phyloP scores from a whole-genome alignment of 768 basidiomycete species.

The Rhodocollybia butyracea region DNA sequence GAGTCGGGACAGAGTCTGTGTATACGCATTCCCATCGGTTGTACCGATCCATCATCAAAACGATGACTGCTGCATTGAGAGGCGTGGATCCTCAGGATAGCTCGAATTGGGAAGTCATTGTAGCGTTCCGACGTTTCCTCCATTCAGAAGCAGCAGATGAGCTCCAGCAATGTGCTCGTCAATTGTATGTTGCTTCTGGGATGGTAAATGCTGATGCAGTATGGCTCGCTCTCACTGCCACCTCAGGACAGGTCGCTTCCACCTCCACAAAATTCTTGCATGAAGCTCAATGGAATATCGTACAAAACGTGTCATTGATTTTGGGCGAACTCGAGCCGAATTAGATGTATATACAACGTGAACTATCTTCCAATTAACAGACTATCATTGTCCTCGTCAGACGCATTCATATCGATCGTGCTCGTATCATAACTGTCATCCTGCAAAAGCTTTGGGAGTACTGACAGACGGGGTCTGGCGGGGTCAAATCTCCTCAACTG shows the following conservation, averaged over 20 bases:
- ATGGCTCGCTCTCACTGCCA: slow-evolving; percentile 72
- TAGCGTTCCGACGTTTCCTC: slow-evolving; percentile 77
- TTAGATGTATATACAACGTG: background rate
- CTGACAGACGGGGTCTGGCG: slow-evolving; percentile 21
- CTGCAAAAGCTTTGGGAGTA: slow-evolving; percentile 20
- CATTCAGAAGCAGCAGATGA: slow-evolving; percentile 65
- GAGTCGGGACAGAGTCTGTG: slow-evolving; percentile 62
- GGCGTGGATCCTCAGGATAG: slow-evolving; percentile 69
- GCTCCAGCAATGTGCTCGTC: slow-evolving; percentile 62
- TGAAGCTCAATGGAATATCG: slow-evolving; percentile 63
- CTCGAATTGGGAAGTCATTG: slow-evolving; percentile 77
- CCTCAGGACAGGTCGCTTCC: slow-evolving; percentile 38
- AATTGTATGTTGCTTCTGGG: slow-evolving; percentile 60
- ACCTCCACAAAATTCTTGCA: slow-evolving; percentile 45
- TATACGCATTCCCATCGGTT: slow-evolving; percentile 82
- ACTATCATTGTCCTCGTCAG: background rate
- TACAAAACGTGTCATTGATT: slow-evolving; percentile 36
- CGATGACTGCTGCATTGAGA: slow-evolving; percentile 64
- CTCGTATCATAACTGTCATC: slow-evolving; percentile 17
- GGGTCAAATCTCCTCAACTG: slow-evolving; percentile 69
- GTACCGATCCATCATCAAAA: slow-evolving; percentile 71
- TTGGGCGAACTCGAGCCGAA: slow-evolving; percentile 13
- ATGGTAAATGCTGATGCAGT: slow-evolving; percentile 74
- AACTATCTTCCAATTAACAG: background rate
- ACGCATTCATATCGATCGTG: slow-evolving; percentile 1